These are phyloP conservation scores for Trichoderma guizhouense DNA, from an alignment of 2,329 filamentous ascomycete genomes.

Conservation along the genomic window DNA sequence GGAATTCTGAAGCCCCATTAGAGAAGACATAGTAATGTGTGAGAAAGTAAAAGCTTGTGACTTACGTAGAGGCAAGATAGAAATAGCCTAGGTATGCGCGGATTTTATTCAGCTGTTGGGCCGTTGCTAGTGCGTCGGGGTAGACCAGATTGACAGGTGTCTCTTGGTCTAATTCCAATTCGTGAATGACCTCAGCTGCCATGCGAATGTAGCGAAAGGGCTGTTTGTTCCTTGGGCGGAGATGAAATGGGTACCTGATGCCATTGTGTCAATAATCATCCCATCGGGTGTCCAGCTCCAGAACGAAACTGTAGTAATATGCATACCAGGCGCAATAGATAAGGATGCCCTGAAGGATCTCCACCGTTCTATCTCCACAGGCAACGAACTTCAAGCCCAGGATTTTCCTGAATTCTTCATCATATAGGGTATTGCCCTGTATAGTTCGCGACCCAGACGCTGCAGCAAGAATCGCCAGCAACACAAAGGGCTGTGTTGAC, in stretches of 20 bases:
- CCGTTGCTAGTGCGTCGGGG: neutral
- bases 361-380: constrained; percentile 53
- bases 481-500: constrained; percentile 47
- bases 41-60: too few species aligned
- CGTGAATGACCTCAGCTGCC: constrained; percentile 47
- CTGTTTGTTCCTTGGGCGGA: constrained; percentile 50
- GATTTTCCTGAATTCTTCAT: constrained; percentile 56
- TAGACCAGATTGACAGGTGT: neutral
- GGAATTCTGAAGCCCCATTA: constrained; percentile 30
- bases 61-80: constrained; percentile 43
- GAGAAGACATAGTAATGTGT: neutral
- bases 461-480: constrained; percentile 52
- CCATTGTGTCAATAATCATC: neutral
- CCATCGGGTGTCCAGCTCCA: neutral
- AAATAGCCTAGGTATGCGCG: constrained; percentile 47
- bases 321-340: constrained; percentile 56
- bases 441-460: constrained; percentile 47
- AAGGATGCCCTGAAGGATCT: constrained; percentile 55
- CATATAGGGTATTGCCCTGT: constrained; percentile 52
- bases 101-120: constrained; percentile 39
- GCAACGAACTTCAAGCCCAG: constrained; percentile 56
- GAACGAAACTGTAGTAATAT: neutral
- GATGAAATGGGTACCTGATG: constrained; percentile 52
- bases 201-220: constrained; percentile 50
- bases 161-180: constrained; percentile 48